Percentiles rank a stretch among this genome's conserved stretches.
phyloP scores from a whole-genome alignment of 176 grass and related monocot species.

The Carex scoparia region DNA sequence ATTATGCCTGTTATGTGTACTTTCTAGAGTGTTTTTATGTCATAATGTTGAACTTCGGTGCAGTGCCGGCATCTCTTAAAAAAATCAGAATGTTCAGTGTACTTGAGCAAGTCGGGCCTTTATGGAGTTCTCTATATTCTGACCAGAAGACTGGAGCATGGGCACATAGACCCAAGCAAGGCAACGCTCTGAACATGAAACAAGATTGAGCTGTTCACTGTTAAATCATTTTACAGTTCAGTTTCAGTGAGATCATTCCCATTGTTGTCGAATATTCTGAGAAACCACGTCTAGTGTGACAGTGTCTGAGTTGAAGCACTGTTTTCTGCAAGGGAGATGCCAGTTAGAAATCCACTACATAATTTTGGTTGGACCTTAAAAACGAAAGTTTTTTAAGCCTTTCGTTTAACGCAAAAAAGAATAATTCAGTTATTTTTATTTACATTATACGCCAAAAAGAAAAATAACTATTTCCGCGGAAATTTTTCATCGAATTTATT shows the following conservation, averaged over 20 bases:
- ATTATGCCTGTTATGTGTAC: not conserved
- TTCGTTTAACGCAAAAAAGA: too few species aligned
- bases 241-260: not conserved
- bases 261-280: not conserved
- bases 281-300: too few species aligned
- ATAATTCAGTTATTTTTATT: too few species aligned
- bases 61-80: not conserved
- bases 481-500: too few species aligned
- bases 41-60: not conserved
- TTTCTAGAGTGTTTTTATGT: not conserved
- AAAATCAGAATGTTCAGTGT: not conserved
- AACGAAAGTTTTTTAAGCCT: not conserved
- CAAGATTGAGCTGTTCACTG: not conserved
- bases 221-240: not conserved
- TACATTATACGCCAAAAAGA: too few species aligned
- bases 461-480: too few species aligned
- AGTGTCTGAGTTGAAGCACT: too few species aligned
- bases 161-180: not conserved
- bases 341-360: not conserved
- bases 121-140: not conserved
- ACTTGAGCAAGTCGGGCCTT: not conserved
- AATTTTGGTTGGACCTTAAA: not conserved
- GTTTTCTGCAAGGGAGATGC: too few species aligned
- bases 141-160: not conserved
- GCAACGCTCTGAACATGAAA: not conserved